Base-by-base conservation (phyloP, 1,284 basidiomycete genomes). In the Papiliotrema terrestris region DNA sequence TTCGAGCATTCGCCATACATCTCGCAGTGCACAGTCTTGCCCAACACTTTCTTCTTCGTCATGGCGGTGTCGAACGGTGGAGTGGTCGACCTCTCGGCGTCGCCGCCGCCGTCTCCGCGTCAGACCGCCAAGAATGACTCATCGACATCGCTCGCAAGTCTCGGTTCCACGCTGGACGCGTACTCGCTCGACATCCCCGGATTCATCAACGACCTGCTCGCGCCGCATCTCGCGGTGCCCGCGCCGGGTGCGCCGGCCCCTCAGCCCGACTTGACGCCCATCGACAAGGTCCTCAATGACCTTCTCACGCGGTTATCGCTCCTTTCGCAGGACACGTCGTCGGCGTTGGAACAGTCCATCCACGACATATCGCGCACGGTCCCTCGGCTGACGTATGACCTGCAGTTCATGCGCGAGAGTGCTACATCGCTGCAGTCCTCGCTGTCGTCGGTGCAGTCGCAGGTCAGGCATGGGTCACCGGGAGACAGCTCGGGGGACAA, bases 331-430 rank as follows among this genome's bases (percentile, higher is more conserved):
- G 92, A 95, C 66, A 92, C 91, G 0, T 89, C 90, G 2, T 79
- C 85, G 6, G 80, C 87, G 47, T 83, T 96, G 47, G 93, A 96
- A 73, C 85, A 86, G 61, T 83, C 85, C 45, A 92, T 97, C 58
- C 86, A 91, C 68, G 91, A 94, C 67, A 89, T 95, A 46, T 90
- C 91, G 1, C 83, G 91, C 48, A 84, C 86, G 3, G 86, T 94
- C 11, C 91, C 93, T 5, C 83, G 93, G 37, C 81, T 97, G 45
- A 86, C 87, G 1, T 96, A 95, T 70, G 93, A 96, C 75, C 80
- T 97, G 20, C 92, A 96, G 71, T 93, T 95, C 76, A 93, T 96
- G 85, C 86, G 89, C 47, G 93, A 96, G 69, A 86, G 86, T 37
- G 91, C 92, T 0, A 76, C 88, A 14, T 83, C 87, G 1, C 80